These are phyloP conservation scores for Cucurbita pepo DNA, from an alignment of 306 rosid genomes.

Conservation along the genomic window DNA sequence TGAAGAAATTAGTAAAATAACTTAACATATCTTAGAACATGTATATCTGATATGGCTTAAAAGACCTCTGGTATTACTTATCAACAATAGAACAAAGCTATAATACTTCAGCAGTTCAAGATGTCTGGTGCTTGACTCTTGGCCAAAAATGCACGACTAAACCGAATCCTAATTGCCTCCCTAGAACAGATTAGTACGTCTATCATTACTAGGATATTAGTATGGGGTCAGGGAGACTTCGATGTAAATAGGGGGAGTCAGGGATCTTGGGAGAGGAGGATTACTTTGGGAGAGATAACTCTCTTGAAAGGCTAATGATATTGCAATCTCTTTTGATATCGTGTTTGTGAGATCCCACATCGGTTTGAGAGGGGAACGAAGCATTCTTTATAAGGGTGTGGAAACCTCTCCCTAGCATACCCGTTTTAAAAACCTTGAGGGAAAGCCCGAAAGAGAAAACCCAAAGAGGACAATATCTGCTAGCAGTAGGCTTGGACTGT, in stretches of 20 bases:
- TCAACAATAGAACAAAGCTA: neutral
- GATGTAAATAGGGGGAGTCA: neutral
- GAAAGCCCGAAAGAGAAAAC: too few species aligned
- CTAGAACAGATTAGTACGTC: neutral
- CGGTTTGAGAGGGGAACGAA: too few species aligned
- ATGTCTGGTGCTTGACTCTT: neutral
- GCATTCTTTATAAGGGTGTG: too few species aligned
- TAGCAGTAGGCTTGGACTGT: too few species aligned
- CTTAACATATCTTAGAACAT: neutral
- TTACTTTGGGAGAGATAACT: neutral
- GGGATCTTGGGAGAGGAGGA: neutral
- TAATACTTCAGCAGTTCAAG: neutral
- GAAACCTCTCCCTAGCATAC: too few species aligned
- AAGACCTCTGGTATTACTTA: neutral
- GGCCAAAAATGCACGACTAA: neutral
- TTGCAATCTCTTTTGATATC: neutral
- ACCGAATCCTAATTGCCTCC: neutral
- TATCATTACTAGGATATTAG: neutral
- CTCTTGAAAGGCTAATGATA: neutral
- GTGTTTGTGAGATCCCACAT: too few species aligned
- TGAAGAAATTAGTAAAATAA: neutral
- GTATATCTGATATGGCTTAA: neutral
- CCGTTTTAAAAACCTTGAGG: too few species aligned
- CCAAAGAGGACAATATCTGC: too few species aligned
- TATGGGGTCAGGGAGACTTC: neutral